Evolutionary conservation across 352 stramenopile genomes (phyloP), one percentile per base, ranked within the genome.

Genomic region (Globisporangium ultimum): DNA sequence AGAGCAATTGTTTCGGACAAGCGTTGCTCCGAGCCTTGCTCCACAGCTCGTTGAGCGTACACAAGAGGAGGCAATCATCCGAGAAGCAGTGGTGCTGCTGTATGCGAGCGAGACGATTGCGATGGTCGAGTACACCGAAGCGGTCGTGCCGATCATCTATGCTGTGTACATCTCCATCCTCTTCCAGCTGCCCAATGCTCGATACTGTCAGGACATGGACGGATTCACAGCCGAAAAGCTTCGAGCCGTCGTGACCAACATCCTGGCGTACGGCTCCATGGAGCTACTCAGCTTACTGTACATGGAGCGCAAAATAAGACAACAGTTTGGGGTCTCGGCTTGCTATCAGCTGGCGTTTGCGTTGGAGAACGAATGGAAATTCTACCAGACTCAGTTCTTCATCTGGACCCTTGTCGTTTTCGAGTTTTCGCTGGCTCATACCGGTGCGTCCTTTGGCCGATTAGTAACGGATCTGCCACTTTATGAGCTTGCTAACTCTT

Each of bases 111-210:
- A 75, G 38, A 64, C 70, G 17, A 61, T 70, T 13, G 46, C 61
- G 4, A 53, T 70, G 4, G 46, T 75, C n/a, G 67, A 70, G 48
- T 72, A 72, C 47, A 55, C 72, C 18, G 65, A 75, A 38, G 64
- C 43, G 14, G 55, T 72, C 11, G 63, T 70, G 13, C 64, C 67
- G 24, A 46, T 61, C 22, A 49, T 72, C 28, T 72, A 70, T 34
- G 61, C 36, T 7, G 46, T 67, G 10, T 72, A 70, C 43, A 60
- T 67, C 13, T 34, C 53, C 1, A 36, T 64, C 1, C 46, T 75
- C 5, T 46, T 41, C 1, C 41, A 46, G 3, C 34, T 70, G 18
- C 56, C 56, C 2, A 72, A 68, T 28, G 60, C 46, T 2, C 38
- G 41, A 9, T 74, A 55, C 55, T 68, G 68, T 18, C 28, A 20